Evolutionary conservation across 2,329 filamentous ascomycete species (phyloP).

Genomic region (Pseudogymnoascus sp.): DNA sequence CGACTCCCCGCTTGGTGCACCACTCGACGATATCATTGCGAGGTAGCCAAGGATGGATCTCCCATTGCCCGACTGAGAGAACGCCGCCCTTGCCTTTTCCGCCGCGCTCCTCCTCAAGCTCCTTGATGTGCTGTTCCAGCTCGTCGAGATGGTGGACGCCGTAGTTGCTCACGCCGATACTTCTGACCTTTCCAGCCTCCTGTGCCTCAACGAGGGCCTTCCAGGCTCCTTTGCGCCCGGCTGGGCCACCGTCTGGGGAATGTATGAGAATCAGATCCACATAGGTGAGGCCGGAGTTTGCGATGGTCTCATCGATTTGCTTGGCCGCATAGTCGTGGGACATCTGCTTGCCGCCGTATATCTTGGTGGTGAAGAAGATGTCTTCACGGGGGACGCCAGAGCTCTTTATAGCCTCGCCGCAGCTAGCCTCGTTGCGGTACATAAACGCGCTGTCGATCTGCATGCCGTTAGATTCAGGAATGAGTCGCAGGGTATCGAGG

Average conservation of each 20-base stretch:
- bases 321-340: slow-evolving; percentile 58
- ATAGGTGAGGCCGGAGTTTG: slow-evolving; percentile 51
- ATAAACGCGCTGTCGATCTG: slow-evolving; percentile 49
- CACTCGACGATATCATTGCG: slow-evolving; percentile 73
- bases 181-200: slow-evolving; percentile 52
- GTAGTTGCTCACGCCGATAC: slow-evolving; percentile 58
- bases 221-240: slow-evolving; percentile 51
- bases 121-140: slow-evolving; percentile 48
- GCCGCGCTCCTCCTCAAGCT: slow-evolving; percentile 53
- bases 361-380: slow-evolving; percentile 57
- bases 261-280: slow-evolving; percentile 60
- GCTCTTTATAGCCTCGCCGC: slow-evolving; percentile 42
- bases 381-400: slow-evolving; percentile 44
- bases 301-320: slow-evolving; percentile 55
- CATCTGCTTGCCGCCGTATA: slow-evolving; percentile 42
- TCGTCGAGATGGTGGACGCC: slow-evolving; percentile 55
- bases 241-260: slow-evolving; percentile 49
- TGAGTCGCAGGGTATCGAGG: not conserved
- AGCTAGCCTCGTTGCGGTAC: slow-evolving; percentile 51
- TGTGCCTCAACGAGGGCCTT: slow-evolving; percentile 55
- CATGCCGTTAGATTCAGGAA: slow-evolving; percentile 7
- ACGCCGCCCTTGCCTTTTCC: slow-evolving; percentile 59
- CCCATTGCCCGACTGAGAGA: slow-evolving; percentile 78
- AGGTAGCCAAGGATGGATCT: slow-evolving; percentile 82
- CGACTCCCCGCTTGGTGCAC: slow-evolving; percentile 56